A percentile compares a stretch with the other conserved stretches of the same genome.
Conservation (phyloP, 345 rosid species). For the Microthlaspi erraticum region DNA sequence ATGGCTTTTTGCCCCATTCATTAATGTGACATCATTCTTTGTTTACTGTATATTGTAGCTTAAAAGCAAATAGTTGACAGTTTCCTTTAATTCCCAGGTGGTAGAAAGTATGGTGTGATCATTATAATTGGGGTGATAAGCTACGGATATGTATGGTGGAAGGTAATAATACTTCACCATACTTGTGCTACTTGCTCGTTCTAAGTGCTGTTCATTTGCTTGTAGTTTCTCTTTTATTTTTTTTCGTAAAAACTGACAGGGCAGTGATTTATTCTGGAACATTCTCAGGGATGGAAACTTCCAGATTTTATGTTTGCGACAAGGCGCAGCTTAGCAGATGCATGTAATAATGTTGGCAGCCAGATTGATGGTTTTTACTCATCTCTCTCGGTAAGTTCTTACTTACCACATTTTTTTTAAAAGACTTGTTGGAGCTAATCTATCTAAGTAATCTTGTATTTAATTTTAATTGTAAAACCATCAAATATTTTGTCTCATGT, state of each 20-base stretch:
- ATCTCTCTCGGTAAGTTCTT: conserved; percentile 64
- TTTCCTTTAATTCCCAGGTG: conserved; percentile 29
- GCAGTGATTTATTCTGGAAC: conserved; percentile 18
- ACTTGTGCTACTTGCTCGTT: conserved; percentile 6
- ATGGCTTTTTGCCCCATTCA: no score
- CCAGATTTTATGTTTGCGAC: conserved; percentile 97
- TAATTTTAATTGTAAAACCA: background rate
- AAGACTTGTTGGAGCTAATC: background rate
- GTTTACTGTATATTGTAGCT: conserved; percentile 8
- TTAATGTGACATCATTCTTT: conserved; percentile 4
- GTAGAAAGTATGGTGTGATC: conserved; percentile 40
- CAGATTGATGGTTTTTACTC: conserved; percentile 78
- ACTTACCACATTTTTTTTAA: conserved; percentile 10
- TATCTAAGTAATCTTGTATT: conserved; percentile 13
- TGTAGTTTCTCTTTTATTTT: background rate
- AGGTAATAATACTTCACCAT: conserved; percentile 32
- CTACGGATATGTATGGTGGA: conserved; percentile 50
- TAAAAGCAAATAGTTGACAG: background rate
- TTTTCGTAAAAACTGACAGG: background rate
- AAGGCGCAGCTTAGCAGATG: conserved; percentile 83
- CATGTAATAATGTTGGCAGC: conserved; percentile 70
- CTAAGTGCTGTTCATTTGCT: conserved; percentile 7
- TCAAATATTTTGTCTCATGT: conserved; percentile 16
- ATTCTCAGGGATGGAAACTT: conserved; percentile 86
- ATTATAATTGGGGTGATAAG: conserved; percentile 44